phyloP scores from a whole-genome alignment of 2,329 filamentous ascomycete genomes.

The Calonectria hongkongensis region DNA sequence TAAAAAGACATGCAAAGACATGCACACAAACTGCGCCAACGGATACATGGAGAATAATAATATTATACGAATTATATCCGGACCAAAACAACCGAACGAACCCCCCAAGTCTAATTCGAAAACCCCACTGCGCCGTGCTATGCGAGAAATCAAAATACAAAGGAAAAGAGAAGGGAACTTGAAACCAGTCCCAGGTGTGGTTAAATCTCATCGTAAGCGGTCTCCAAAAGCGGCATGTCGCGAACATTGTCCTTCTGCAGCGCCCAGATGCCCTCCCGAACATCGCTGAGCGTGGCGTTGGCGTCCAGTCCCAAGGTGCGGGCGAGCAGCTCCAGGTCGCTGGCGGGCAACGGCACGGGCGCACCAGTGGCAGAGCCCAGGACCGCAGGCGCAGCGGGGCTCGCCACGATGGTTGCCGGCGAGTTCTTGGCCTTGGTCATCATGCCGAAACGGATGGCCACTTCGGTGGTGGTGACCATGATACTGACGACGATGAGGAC shows the following conservation, averaged over 20 bases:
- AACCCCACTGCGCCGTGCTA: constrained; percentile 51
- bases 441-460: constrained; percentile 89
- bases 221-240: constrained; percentile 36
- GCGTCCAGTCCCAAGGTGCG: constrained; percentile 58
- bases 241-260: constrained; percentile 51
- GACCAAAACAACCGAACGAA: constrained; percentile 11
- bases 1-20: neutral
- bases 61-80: constrained; percentile 2
- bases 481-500: constrained; percentile 94
- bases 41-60: neutral
- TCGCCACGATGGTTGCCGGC: constrained; percentile 32
- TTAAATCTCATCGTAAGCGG: constrained; percentile 45
- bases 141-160: constrained; percentile 39
- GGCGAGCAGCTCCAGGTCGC: constrained; percentile 61
- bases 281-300: constrained; percentile 61
- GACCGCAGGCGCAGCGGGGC: constrained; percentile 43
- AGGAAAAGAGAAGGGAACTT: constrained; percentile 14
- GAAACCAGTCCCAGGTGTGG: neutral
- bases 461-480: constrained; percentile 91
- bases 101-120: constrained; percentile 1
- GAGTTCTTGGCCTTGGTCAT: constrained; percentile 63
- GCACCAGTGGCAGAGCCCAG: constrained; percentile 41
- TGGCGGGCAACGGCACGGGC: constrained; percentile 46
- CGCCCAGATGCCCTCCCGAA: constrained; percentile 58
- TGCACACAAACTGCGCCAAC: constrained; percentile 1